These are phyloP conservation scores for Stachybotrys chartarum DNA, from an alignment of 2,329 filamentous ascomycete genomes.

Conservation along the genomic window DNA sequence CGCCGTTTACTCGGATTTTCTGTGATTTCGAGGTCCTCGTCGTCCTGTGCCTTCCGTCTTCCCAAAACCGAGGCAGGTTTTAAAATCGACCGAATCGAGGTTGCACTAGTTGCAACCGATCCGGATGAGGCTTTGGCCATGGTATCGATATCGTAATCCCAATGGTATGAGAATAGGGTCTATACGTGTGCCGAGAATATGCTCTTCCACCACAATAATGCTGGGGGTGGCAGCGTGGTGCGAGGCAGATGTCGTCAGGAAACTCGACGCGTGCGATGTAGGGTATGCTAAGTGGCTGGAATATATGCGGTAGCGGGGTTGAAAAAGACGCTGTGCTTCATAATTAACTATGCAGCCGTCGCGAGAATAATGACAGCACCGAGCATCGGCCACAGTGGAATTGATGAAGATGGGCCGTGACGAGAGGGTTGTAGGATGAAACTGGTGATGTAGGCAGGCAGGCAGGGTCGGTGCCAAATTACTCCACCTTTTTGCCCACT, in stretches of 20 bases:
- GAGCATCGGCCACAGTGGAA: conserved; percentile 5
- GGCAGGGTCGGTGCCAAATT: not conserved
- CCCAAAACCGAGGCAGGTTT: conserved; percentile 39
- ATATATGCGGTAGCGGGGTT: not conserved
- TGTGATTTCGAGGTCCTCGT: conserved; percentile 28
- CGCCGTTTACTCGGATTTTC: conserved; percentile 45
- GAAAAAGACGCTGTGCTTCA: not conserved
- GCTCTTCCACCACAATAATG: no score
- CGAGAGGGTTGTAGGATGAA: not conserved
- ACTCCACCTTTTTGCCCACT: not conserved
- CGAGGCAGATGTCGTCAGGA: no score
- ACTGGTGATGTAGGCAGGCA: not conserved
- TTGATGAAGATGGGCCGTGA: conserved; percentile 12
- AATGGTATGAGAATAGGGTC: no score
- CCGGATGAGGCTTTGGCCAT: conserved; percentile 24
- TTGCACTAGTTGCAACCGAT: conserved; percentile 23
- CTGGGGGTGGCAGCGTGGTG: no score
- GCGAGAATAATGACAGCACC: not conserved
- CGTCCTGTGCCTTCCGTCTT: conserved; percentile 36
- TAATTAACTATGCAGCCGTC: not conserved
- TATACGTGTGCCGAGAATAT: no score
- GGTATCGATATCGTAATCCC: conserved; percentile 7
- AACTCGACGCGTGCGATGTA: not conserved
- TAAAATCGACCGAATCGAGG: conserved; percentile 47
- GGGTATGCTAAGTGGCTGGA: not conserved